phyloP scores from a whole-genome alignment of 352 stramenopile species.

The Globisporangium nunn region DNA sequence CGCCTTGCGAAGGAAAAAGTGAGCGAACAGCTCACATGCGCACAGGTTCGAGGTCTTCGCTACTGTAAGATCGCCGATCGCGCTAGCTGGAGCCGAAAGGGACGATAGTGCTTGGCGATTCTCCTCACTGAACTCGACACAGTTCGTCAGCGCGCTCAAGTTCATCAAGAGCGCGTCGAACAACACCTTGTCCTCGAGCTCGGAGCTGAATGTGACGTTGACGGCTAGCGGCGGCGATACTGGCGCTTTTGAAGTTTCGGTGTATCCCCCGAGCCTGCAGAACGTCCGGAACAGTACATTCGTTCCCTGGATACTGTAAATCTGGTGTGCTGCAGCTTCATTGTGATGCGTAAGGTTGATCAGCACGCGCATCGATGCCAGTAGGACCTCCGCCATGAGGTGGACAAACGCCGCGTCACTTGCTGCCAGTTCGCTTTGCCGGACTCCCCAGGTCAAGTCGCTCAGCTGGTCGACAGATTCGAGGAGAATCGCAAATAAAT shows the following conservation, averaged over 20 bases:
- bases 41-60: conserved; percentile 6
- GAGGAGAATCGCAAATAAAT: conserved; percentile 32
- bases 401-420: conserved; percentile 18
- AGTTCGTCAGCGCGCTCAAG: conserved; percentile 68
- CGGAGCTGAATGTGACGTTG: neutral
- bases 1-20: conserved; percentile 50
- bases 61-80: neutral
- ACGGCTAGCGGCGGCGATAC: neutral
- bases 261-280: conserved; percentile 20
- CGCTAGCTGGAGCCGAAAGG: conserved; percentile 6
- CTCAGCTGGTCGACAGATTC: conserved; percentile 29
- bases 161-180: conserved; percentile 56
- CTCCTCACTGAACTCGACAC: conserved; percentile 44
- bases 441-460: conserved; percentile 25
- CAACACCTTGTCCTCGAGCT: conserved; percentile 32
- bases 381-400: conserved; percentile 32
- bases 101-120: conserved; percentile 40
- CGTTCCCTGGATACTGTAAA: conserved; percentile 34
- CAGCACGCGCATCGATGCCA: conserved; percentile 45
- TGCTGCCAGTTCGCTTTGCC: conserved; percentile 3
- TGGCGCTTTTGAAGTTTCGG: conserved; percentile 2
- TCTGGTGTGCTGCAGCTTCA: conserved; percentile 28
- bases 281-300: conserved; percentile 37
- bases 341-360: conserved; percentile 83
- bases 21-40: conserved; percentile 29